Percentiles rank a stretch among this genome's conserved stretches.
Conservation (phyloP, 129 eudicot genomes). For the Oenanthe sinensis region DNA sequence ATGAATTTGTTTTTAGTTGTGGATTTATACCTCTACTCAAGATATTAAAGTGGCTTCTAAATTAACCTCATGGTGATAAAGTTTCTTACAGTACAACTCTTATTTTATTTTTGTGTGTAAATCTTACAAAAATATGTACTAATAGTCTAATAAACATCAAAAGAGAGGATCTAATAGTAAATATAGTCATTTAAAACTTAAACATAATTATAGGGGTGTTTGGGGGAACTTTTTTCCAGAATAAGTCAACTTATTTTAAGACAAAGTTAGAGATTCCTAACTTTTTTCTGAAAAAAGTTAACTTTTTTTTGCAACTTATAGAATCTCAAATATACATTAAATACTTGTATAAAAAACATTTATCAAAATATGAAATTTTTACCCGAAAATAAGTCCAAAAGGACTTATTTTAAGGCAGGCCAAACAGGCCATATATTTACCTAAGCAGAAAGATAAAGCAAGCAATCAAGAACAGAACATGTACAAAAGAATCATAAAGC, state of each 20-base stretch:
- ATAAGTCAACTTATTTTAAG: too few relatives aligned
- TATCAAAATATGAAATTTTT: too few relatives aligned
- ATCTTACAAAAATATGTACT: neutral
- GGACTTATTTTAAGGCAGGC: too few relatives aligned
- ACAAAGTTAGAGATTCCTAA: too few relatives aligned
- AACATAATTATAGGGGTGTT: too few relatives aligned
- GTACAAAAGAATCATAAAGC: neutral
- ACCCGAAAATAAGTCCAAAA: too few relatives aligned
- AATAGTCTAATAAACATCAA: neutral
- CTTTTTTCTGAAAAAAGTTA: too few relatives aligned
- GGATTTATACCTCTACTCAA: constrained; percentile 19
- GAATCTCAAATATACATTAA: too few relatives aligned
- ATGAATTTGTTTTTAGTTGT: constrained; percentile 25
- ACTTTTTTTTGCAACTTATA: too few relatives aligned
- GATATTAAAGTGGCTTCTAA: constrained; percentile 10
- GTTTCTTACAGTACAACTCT: neutral
- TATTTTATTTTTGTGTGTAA: neutral
- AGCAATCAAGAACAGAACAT: neutral
- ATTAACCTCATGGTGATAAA: neutral
- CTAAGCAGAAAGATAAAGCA: neutral
- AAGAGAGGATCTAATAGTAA: neutral
- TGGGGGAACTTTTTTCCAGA: too few relatives aligned
- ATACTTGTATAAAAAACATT: too few relatives aligned
- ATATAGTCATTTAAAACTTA: neutral
- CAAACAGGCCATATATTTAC: too few relatives aligned